Evolutionary conservation across 768 basidiomycete species (phyloP), one percentile per base, ranked within the genome.

Genomic region (Amanita phalloides): DNA sequence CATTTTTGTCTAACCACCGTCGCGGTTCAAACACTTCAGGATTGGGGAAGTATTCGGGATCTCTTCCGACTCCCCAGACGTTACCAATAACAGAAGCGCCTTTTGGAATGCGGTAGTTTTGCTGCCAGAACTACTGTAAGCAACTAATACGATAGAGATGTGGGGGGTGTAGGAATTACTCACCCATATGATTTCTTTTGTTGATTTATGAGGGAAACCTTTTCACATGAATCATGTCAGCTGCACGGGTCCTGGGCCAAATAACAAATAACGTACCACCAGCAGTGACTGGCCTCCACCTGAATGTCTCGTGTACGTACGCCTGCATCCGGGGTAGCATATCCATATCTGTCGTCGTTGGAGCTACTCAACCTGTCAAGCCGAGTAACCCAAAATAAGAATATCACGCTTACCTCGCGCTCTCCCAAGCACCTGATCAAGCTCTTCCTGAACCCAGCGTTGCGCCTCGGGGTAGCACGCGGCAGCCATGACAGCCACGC

Each of bases 181-280:
- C 52, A 81, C 81, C 71, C 80, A 86, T 23, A 77, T 60, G 28
- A 88, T 76, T 47, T 86, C 83, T 51, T 75, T 75, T 1, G 76
- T 78, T 1, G 84, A 76, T 42, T 76, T 75, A 56, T 88, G 85
- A 3, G 81, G 70, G 55, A 84, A 81, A 1, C 83, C 70, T 71
- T 9, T 26, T 42, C 3, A 21, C 28, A 46, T 21, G 5, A 14
- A 42, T 44, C n/a, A 26, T 7, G 13, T 13, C 32, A 45, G 30
- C 36, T 4, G 10, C 4, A 6, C 17, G 7, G 23, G 6, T 10
- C 13, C 20, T n/a, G n/a, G n/a, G n/a, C 0, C 36, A 21, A 48
- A 6, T 14, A 55, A 26, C 4, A 6, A 6, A 21, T 9, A 5
- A 55, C 62, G 49, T 38, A 70, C 73, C 83, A 61, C 69, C 65